A percentile compares a stretch with the other conserved stretches of the same genome.
These are phyloP conservation scores for Tilletia walkeri DNA, from an alignment of 1,284 basidiomycete genomes.

Conservation along the genomic window DNA sequence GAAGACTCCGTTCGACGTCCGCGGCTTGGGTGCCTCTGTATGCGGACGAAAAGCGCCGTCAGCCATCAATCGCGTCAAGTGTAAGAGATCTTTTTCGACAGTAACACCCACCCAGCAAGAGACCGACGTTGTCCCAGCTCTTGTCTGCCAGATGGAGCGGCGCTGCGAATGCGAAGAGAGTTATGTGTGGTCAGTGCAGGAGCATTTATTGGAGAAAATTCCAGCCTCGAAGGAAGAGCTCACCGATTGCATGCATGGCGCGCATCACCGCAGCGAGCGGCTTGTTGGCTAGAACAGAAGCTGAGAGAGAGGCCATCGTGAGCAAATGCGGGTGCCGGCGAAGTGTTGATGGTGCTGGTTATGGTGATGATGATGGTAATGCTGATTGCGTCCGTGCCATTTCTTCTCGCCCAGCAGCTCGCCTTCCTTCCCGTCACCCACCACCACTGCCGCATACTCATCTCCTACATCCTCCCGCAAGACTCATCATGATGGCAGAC, in stretches of 20 bases:
- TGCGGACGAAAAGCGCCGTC: neutral
- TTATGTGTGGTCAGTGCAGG: neutral
- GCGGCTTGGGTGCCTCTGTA: constrained; percentile 24
- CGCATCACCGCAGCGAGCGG: constrained; percentile 13
- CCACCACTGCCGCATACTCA: no score
- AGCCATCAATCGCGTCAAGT: neutral
- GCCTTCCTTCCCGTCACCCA: no score
- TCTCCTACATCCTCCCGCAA: no score
- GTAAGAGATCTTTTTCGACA: no score
- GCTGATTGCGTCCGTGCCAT: no score
- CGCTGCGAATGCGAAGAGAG: constrained; percentile 19
- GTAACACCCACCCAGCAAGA: constrained; percentile 34
- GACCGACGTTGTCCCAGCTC: constrained; percentile 52
- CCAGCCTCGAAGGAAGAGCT: neutral
- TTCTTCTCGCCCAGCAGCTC: no score
- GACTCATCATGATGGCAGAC: neutral
- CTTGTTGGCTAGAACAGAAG: constrained; percentile 14
- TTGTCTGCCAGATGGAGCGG: constrained; percentile 46
- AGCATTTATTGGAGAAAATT: no score
- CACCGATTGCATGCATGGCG: constrained; percentile 14
- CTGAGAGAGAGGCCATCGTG: constrained; percentile 1
- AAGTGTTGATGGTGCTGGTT: neutral
- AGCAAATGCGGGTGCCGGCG: neutral
- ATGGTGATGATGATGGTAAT: no score
- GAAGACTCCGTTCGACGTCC: constrained; percentile 32